Percentiles rank a stretch among this genome's conserved stretches.
These are phyloP conservation scores for Pneumocystis wakefieldiae DNA, from an alignment of 1,139 yeast genomes.

Conservation along the genomic window DNA sequence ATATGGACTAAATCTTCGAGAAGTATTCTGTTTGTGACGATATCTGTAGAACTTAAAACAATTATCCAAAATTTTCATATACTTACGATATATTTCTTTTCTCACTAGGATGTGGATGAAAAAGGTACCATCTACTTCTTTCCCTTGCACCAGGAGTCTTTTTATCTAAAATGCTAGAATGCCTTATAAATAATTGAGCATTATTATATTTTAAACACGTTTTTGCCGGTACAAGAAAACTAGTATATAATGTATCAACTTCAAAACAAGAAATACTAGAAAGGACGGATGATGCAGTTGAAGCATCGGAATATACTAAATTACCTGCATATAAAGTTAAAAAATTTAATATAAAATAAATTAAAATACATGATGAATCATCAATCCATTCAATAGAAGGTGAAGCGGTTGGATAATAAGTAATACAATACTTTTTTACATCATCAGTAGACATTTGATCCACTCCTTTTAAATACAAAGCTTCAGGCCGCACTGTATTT, in stretches of 20 bases:
- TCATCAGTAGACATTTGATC: constrained; percentile 10
- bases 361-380: constrained; percentile 6
- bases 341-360: constrained; percentile 1
- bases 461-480: constrained; percentile 7
- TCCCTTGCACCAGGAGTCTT: constrained; percentile 9
- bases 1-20: neutral
- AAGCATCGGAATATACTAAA: constrained; percentile 2
- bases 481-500: constrained; percentile 4
- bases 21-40: neutral
- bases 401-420: neutral
- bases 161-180: constrained; percentile 5
- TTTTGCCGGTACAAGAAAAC: constrained; percentile 4
- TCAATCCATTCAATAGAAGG: constrained; percentile 10
- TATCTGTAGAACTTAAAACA: neutral
- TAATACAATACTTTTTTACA: constrained; percentile 3
- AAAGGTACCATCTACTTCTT: constrained; percentile 10
- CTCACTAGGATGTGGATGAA: constrained; percentile 5
- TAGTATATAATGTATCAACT: constrained; percentile 1
- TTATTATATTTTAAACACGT: constrained; percentile 4
- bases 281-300: constrained; percentile 4
- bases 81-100: neutral
- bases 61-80: neutral
- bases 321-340: neutral
- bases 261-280: constrained; percentile 1
- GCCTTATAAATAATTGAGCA: constrained; percentile 2